A percentile compares a stretch with the other conserved stretches of the same genome.
Conservation (phyloP, 1,284 basidiomycete species). For the Puccinia brachypodii region DNA sequence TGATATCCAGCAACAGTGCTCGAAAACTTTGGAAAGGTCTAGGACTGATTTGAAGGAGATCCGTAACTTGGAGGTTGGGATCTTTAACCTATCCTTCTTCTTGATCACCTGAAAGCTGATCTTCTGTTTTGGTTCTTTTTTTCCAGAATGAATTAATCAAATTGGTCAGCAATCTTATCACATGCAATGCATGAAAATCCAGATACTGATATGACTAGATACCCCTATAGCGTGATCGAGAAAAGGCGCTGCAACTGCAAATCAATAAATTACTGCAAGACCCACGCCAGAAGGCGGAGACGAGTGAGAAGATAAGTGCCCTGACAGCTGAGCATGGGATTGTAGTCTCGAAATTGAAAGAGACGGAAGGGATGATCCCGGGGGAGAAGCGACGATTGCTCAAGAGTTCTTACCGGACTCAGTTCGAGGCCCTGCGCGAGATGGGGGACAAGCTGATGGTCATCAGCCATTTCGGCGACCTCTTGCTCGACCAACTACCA, state of each 20-base stretch:
- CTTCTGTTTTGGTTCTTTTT: not conserved
- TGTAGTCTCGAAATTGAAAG: slow-evolving; percentile 46
- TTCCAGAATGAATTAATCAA: slow-evolving; percentile 29
- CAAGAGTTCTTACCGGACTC: slow-evolving; percentile 50
- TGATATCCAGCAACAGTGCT: slow-evolving; percentile 49
- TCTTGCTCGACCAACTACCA: slow-evolving; percentile 51
- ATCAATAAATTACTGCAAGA: slow-evolving; percentile 48
- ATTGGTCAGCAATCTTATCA: slow-evolving; percentile 47
- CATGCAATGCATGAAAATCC: slow-evolving; percentile 39
- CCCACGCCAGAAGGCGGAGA: slow-evolving; percentile 45
- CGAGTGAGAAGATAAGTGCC: slow-evolving; percentile 49
- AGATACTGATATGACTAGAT: slow-evolving; percentile 43
- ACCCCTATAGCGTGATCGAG: slow-evolving; percentile 48
- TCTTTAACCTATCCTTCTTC: not conserved
- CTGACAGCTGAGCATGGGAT: slow-evolving; percentile 48
- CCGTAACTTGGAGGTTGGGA: slow-evolving; percentile 29
- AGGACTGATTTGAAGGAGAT: slow-evolving; percentile 37
- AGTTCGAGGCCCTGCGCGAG: slow-evolving; percentile 52
- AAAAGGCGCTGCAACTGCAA: slow-evolving; percentile 41
- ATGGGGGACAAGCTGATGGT: slow-evolving; percentile 54
- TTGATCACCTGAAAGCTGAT: not conserved
- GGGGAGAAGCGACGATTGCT: slow-evolving; percentile 53
- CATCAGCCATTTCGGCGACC: slow-evolving; percentile 52
- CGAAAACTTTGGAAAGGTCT: slow-evolving; percentile 22
- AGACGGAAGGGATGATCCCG: slow-evolving; percentile 50